Percentiles rank a stretch among this genome's conserved stretches.
These are phyloP conservation scores for Aspergillus sp. DNA, from an alignment of 2,329 filamentous ascomycete species.

Conservation along the genomic window DNA sequence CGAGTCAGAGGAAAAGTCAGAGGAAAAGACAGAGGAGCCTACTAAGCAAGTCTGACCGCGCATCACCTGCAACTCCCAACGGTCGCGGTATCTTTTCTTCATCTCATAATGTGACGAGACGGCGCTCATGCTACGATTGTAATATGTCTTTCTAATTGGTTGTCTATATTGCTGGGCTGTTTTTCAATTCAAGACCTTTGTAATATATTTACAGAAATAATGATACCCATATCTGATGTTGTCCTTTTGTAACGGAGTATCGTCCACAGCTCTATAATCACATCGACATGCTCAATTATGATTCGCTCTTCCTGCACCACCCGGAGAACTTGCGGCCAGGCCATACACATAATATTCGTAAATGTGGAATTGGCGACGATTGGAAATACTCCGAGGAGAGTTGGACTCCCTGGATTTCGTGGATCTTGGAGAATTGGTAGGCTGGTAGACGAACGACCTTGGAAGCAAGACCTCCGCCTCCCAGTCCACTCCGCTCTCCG, in stretches of 20 bases:
- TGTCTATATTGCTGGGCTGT: constrained; percentile 4
- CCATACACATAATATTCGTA: too few species aligned
- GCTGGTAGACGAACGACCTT: neutral
- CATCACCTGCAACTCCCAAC: neutral
- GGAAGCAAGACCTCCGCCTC: neutral
- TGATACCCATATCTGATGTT: constrained; percentile 20
- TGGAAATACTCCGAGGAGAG: too few species aligned
- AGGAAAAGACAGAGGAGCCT: constrained; percentile 9
- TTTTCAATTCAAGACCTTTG: neutral
- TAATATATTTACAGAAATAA: constrained; percentile 24
- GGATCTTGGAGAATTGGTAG: too few species aligned
- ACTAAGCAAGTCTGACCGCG: constrained; percentile 13
- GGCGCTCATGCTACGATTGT: constrained; percentile 18
- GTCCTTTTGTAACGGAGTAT: neutral
- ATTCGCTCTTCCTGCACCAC: too few species aligned
- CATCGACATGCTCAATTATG: too few species aligned
- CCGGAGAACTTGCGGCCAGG: too few species aligned
- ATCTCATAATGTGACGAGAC: constrained; percentile 7
- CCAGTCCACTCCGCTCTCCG: neutral
- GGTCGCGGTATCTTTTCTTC: neutral
- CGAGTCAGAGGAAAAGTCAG: neutral
- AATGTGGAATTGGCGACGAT: too few species aligned
- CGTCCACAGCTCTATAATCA: too few species aligned
- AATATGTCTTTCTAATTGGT: constrained; percentile 15
- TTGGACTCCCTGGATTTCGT: too few species aligned